These are phyloP conservation scores for Pleomassaria siparia DNA, from an alignment of 2,329 filamentous ascomycete genomes.

Conservation along the genomic window DNA sequence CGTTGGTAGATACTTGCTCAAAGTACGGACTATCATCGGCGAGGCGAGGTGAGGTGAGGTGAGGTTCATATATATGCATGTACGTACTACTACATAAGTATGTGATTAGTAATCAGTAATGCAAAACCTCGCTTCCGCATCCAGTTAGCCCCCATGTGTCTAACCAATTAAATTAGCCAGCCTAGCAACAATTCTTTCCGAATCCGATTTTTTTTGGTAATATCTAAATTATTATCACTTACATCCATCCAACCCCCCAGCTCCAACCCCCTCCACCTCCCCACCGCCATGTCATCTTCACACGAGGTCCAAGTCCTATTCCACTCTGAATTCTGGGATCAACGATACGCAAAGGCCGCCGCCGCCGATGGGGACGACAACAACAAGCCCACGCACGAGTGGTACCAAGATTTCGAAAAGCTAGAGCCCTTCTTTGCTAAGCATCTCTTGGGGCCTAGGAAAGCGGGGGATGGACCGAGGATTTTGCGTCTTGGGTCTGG, in stretches of 20 bases:
- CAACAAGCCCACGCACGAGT: constrained; percentile 55
- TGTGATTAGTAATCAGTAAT: too few relatives aligned
- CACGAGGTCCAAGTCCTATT: constrained; percentile 40
- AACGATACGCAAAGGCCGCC: constrained; percentile 46
- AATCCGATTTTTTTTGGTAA: neutral
- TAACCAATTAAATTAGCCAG: too few relatives aligned
- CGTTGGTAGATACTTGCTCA: too few relatives aligned
- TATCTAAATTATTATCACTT: too few relatives aligned
- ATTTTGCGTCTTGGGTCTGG: constrained; percentile 62
- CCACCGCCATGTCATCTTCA: constrained; percentile 8
- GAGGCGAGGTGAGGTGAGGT: too few relatives aligned
- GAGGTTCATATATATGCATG: too few relatives aligned
- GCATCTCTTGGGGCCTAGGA: constrained; percentile 44
- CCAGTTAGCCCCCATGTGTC: too few relatives aligned
- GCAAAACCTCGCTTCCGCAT: too few relatives aligned
- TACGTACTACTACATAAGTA: too few relatives aligned
- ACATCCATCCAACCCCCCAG: neutral
- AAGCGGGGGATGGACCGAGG: constrained; percentile 33
- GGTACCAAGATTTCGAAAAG: constrained; percentile 54
- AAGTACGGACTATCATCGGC: too few relatives aligned
- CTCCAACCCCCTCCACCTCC: neutral
- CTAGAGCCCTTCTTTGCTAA: constrained; percentile 52
- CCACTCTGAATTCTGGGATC: constrained; percentile 54
- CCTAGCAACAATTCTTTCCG: neutral
- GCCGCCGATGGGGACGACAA: too few relatives aligned